Base-by-base conservation (phyloP, 2,329 filamentous ascomycete genomes). In the Ceratocystiopsis minuta region DNA sequence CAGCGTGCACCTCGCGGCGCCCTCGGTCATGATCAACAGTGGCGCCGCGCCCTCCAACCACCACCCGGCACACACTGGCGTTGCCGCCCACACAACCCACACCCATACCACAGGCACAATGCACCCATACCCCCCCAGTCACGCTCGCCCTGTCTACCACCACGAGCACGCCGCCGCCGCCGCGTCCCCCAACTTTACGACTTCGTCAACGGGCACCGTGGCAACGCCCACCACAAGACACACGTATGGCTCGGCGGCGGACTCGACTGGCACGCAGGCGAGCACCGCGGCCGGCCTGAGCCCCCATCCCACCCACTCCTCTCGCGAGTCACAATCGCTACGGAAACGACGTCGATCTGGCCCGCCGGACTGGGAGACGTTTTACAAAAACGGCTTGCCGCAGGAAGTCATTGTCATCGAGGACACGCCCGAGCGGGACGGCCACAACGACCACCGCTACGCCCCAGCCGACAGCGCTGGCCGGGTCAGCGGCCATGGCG, bases 361-460 rank as follows among this genome's bases (percentile, higher is more conserved):
- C 56, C 68, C 75, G 50, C 80, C 81, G 39, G 78, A 90, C 59
- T 90, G 83, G 83, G 67, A 72, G 44, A 74, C 70, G 49, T 90
- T 87, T 55, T 88, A 87, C 59, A 80, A 79, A 56, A 87, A 88
- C 57, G 83, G 83, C 4, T 63, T 86, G 20, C 83, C 83, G 18
- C 80, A 84, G 56, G 83, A 90, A 62, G 76, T 90, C 55, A 88
- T 90, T 54, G 76, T 88, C 52, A 90, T 90, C 53, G 75, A 80
- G 49, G 79, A 87, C 57, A 76, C 74, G 5, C 80, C 80, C 40
- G 68, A 71, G 44, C 67, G 69, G 43, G 66, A 71, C 52, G 32
- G 11, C 43, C 37, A 20, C 24, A 41, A 36, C 18, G 16, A 34
- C 37, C 35, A 43, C 39, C 39, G 34, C 43, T 45, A 44, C 32